Conservation (phyloP, 768 basidiomycete genomes). For the Galerina sulciceps region DNA sequence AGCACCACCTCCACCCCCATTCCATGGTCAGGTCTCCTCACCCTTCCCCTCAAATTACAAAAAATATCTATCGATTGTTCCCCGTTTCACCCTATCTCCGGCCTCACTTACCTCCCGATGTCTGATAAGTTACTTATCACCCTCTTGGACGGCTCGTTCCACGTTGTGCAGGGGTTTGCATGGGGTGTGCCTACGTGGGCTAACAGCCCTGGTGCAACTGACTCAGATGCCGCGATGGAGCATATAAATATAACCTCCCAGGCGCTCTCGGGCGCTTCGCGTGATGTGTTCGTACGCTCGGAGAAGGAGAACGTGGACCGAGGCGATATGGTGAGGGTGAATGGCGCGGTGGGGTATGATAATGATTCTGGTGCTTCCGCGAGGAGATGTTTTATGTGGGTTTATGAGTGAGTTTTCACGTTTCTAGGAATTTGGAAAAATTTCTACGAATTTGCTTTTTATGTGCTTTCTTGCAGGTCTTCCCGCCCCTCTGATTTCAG, state of each 20-base stretch:
- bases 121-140: conserved; percentile 61
- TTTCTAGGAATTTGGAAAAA: no score
- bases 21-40: conserved; percentile 55
- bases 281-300: conserved; percentile 52
- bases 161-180: conserved; percentile 58
- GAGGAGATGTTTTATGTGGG: conserved; percentile 60
- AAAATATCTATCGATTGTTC: conserved; percentile 63
- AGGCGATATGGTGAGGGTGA: conserved; percentile 62
- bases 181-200: conserved; percentile 44
- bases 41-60: conserved; percentile 48
- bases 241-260: conserved; percentile 35
- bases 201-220: neutral
- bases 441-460: neutral
- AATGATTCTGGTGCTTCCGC: conserved; percentile 18
- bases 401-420: conserved; percentile 66
- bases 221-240: conserved; percentile 6
- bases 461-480: conserved; percentile 42
- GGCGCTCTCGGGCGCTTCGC: conserved; percentile 51
- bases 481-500: conserved; percentile 73
- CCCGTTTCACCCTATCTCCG: conserved; percentile 59
- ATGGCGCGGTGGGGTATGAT: conserved; percentile 66
- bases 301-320: conserved; percentile 45
- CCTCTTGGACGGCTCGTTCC: conserved; percentile 74
- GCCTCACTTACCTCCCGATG: conserved; percentile 54
- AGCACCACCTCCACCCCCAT: neutral